Evolutionary conservation across 75 land plant species (phyloP).

Genomic region (Cupressus sempervirens): DNA sequence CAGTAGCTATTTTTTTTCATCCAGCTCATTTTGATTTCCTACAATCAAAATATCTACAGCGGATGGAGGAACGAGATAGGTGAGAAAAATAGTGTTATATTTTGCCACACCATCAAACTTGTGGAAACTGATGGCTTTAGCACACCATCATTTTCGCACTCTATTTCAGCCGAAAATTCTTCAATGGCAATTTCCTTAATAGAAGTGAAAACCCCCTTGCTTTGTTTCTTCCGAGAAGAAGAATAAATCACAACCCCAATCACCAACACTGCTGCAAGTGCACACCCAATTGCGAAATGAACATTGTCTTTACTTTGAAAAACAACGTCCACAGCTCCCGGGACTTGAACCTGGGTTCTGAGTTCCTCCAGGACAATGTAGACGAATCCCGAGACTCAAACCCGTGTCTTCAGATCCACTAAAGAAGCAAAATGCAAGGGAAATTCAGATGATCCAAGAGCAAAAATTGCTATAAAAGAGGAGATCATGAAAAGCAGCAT

Average conservation of each 20-base stretch:
- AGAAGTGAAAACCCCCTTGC: background rate
- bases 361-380: too few species aligned
- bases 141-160: background rate
- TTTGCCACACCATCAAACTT: too few species aligned
- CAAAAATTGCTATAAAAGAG: background rate
- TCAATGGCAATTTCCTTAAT: background rate
- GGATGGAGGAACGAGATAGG: too few species aligned
- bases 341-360: too few species aligned
- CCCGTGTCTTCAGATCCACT: background rate
- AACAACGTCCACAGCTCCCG: too few species aligned
- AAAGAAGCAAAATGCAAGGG: background rate
- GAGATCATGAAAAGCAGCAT: background rate
- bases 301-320: background rate
- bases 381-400: too few species aligned
- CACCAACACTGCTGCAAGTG: background rate
- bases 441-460: background rate
- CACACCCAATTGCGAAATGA: background rate
- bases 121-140: background rate
- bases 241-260: background rate
- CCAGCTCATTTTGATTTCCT: too few species aligned
- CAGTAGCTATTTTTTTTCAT: too few species aligned
- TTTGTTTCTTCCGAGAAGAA: background rate
- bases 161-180: background rate
- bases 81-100: too few species aligned
- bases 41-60: too few species aligned